Evolutionary conservation across 768 basidiomycete species (phyloP).

Genomic region (Lactifluus piperatus): DNA sequence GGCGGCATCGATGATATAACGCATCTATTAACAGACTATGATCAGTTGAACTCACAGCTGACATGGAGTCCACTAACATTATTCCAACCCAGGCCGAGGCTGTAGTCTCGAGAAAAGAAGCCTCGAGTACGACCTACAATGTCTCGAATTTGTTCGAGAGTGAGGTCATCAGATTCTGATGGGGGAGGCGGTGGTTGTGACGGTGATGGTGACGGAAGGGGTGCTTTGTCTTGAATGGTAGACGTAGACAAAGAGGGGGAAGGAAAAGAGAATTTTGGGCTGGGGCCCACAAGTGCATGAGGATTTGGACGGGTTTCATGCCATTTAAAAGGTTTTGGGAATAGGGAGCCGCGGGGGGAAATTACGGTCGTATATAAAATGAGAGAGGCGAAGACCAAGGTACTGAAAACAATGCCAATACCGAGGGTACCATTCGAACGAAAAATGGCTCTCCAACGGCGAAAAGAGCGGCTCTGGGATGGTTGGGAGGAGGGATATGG

Average conservation of each 20-base stretch:
- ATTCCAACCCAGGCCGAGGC: conserved; percentile 39
- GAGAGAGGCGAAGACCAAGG: not conserved
- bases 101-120: conserved; percentile 38
- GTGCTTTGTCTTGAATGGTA: not conserved
- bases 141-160: conserved; percentile 27
- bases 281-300: not conserved
- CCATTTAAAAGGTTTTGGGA: not conserved
- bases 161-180: conserved; percentile 18
- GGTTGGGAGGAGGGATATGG: not conserved
- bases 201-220: not conserved
- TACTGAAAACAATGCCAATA: not conserved
- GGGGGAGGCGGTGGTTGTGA: not conserved
- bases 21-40: conserved; percentile 28
- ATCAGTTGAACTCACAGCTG: not conserved
- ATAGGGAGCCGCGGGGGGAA: not conserved
- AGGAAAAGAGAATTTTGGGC: not conserved
- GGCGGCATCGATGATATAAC: conserved; percentile 41
- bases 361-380: conserved; percentile 3
- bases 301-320: not conserved
- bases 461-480: not conserved
- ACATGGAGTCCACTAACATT: conserved; percentile 30
- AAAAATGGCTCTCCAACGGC: not conserved
- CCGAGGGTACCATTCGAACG: not conserved
- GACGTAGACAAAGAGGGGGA: not conserved
- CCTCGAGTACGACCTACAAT: conserved; percentile 34